Evolutionary conservation across 2,329 filamentous ascomycete genomes (phyloP).

Genomic region (Trichoderma sp.): DNA sequence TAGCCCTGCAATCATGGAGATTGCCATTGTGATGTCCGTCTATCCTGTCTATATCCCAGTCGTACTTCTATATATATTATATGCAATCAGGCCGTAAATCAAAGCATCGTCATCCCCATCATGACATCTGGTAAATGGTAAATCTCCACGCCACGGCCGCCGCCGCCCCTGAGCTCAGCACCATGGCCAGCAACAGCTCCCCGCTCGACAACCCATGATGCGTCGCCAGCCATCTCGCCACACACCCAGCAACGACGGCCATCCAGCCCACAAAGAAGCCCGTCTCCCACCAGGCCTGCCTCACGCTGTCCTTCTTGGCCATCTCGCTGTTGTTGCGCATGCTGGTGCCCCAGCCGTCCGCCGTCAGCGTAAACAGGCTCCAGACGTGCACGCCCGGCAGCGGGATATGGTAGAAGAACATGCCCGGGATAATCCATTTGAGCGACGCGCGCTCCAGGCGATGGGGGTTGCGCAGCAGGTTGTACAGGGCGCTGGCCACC

Average conservation of each 20-base stretch:
- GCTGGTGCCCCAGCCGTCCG: slow-evolving; percentile 33
- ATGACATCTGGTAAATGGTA: slow-evolving; percentile 14
- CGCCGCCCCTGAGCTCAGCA: neutral
- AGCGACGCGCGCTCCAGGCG: slow-evolving; percentile 27
- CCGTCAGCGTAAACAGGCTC: slow-evolving; percentile 32
- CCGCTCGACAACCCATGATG: neutral
- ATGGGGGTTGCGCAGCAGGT: slow-evolving; percentile 32
- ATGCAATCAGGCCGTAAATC: neutral
- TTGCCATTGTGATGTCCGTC: neutral
- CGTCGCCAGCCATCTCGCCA: slow-evolving; percentile 19
- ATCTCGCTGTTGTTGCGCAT: slow-evolving; percentile 31
- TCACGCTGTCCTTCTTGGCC: slow-evolving; percentile 26
- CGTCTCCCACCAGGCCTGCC: slow-evolving; percentile 31
- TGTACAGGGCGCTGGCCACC: slow-evolving; percentile 27
- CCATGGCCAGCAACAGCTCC: slow-evolving; percentile 8
- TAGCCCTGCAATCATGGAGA: neutral
- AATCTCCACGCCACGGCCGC: slow-evolving; percentile 11
- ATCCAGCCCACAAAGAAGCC: slow-evolving; percentile 34
- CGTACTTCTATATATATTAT: neutral
- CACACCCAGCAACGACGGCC: slow-evolving; percentile 29
- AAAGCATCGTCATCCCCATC: neutral
- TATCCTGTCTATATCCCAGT: neutral
- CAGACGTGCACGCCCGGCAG: slow-evolving; percentile 33
- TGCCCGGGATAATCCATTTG: slow-evolving; percentile 31
- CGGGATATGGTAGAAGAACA: slow-evolving; percentile 32